These are phyloP conservation scores for Lactarius tabidus DNA, from an alignment of 768 basidiomycete genomes.

Conservation along the genomic window DNA sequence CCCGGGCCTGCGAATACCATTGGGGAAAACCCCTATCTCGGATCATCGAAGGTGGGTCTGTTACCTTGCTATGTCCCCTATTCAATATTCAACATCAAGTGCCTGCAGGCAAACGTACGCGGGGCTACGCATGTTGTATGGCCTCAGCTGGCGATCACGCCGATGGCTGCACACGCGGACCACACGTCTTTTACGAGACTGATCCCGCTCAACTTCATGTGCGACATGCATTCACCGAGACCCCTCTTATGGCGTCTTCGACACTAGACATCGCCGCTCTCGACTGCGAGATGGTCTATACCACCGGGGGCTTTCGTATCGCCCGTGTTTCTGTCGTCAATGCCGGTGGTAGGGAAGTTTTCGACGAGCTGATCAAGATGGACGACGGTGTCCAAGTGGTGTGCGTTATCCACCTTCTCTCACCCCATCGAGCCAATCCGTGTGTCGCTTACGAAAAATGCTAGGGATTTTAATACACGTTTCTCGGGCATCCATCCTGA, in stretches of 20 bases:
- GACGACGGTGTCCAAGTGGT: conserved; percentile 75
- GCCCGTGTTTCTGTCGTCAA: conserved; percentile 90
- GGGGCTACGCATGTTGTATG: conserved; percentile 80
- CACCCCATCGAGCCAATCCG: not conserved
- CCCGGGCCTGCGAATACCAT: conserved; percentile 71
- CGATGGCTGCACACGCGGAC: conserved; percentile 67
- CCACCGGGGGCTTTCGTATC: conserved; percentile 87
- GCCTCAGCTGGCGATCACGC: conserved; percentile 49
- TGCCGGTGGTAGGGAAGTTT: conserved; percentile 62
- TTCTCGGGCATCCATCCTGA: conserved; percentile 78
- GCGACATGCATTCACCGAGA: conserved; percentile 67
- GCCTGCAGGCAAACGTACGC: conserved; percentile 57
- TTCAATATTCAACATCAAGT: not conserved
- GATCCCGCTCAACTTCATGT: conserved; percentile 61
- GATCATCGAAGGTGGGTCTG: conserved; percentile 57
- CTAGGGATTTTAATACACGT: conserved; percentile 87
- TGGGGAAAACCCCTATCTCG: conserved; percentile 70
- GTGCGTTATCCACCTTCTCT: conserved; percentile 39
- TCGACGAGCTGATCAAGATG: conserved; percentile 81
- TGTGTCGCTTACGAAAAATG: not conserved
- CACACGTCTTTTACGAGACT: conserved; percentile 89
- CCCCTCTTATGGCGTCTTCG: conserved; percentile 33
- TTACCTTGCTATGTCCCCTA: not conserved
- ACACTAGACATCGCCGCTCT: conserved; percentile 78
- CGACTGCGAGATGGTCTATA: conserved; percentile 97